Conservation (phyloP, 2,329 filamentous ascomycete genomes). For the Exophiala spinifera region DNA sequence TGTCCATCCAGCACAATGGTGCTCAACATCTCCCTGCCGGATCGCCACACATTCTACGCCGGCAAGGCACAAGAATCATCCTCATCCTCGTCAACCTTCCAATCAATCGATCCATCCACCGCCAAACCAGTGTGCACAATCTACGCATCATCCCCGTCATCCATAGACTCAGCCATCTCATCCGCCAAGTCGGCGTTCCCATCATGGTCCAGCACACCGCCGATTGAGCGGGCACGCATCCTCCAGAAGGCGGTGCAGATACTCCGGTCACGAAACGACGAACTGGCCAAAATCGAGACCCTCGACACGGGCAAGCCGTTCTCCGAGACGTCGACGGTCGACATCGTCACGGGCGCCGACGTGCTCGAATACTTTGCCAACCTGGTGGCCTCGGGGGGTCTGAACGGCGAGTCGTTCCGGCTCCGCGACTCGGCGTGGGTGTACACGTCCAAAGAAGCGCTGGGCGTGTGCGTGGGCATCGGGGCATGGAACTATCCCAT, state of each 20-base stretch:
- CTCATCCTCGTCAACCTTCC: conserved; percentile 59
- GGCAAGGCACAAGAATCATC: conserved; percentile 59
- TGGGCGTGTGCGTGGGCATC: conserved; percentile 82
- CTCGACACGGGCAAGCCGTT: conserved; percentile 83
- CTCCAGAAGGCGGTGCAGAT: conserved; percentile 72
- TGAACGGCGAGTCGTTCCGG: conserved; percentile 76
- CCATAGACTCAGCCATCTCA: conserved; percentile 69
- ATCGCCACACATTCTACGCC: conserved; percentile 69
- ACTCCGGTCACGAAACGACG: conserved; percentile 72
- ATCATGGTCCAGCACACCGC: conserved; percentile 71
- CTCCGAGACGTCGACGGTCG: conserved; percentile 79
- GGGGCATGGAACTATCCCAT: conserved; percentile 92
- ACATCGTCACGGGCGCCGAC: conserved; percentile 78
- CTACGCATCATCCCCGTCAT: conserved; percentile 62
- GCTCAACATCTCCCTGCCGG: conserved; percentile 15
- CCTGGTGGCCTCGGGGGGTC: conserved; percentile 69
- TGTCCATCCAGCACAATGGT: background rate
- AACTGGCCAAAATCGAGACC: conserved; percentile 75
- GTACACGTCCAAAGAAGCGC: conserved; percentile 75
- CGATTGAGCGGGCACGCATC: conserved; percentile 72
- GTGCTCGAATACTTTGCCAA: conserved; percentile 85
- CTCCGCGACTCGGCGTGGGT: conserved; percentile 75
- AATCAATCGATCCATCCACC: conserved; percentile 71
- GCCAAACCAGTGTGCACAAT: conserved; percentile 67
- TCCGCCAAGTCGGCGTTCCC: conserved; percentile 71